Conservation (phyloP, 2,329 filamentous ascomycete genomes). For the Fusarium veterinarium region DNA sequence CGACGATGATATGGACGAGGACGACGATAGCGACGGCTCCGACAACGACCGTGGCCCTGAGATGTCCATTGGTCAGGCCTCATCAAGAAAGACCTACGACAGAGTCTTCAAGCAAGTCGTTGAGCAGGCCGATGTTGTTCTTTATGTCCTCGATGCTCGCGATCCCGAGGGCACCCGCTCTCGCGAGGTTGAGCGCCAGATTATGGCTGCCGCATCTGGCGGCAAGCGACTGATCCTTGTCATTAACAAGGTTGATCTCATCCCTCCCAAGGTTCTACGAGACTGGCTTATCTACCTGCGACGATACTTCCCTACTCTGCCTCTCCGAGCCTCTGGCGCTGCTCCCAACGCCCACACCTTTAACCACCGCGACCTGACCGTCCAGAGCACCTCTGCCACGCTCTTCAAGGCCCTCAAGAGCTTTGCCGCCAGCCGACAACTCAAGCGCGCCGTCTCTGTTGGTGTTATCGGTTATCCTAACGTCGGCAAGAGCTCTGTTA, state of each 20-base stretch:
- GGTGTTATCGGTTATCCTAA: constrained; percentile 97
- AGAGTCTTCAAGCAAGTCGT: constrained; percentile 96
- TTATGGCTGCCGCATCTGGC: constrained; percentile 87
- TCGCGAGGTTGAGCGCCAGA: constrained; percentile 87
- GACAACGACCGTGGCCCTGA: constrained; percentile 68
- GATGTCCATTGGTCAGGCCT: constrained; percentile 63
- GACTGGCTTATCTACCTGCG: constrained; percentile 87
- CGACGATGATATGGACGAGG: constrained; percentile 67
- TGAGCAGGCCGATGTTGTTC: constrained; percentile 86
- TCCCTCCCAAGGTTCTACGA: constrained; percentile 84
- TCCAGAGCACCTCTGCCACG: constrained; percentile 84
- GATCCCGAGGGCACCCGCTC: constrained; percentile 93
- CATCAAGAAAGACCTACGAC: constrained; percentile 88
- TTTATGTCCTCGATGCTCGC: constrained; percentile 93
- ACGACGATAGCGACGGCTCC: constrained; percentile 54
- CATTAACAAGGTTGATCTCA: constrained; percentile 94
- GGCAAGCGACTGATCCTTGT: constrained; percentile 91
- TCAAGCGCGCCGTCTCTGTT: constrained; percentile 90
- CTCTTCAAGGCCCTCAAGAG: constrained; percentile 92
- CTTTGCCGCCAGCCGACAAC: constrained; percentile 82
- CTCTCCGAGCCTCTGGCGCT: constrained; percentile 84
- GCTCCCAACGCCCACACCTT: constrained; percentile 90
- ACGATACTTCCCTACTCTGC: constrained; percentile 90
- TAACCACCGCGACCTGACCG: constrained; percentile 89
- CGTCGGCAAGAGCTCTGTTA: constrained; percentile 95